Percentiles rank a stretch among this genome's conserved stretches.
Conservation (phyloP, 2,329 filamentous ascomycete species). For the Lecanosticta acicola region DNA sequence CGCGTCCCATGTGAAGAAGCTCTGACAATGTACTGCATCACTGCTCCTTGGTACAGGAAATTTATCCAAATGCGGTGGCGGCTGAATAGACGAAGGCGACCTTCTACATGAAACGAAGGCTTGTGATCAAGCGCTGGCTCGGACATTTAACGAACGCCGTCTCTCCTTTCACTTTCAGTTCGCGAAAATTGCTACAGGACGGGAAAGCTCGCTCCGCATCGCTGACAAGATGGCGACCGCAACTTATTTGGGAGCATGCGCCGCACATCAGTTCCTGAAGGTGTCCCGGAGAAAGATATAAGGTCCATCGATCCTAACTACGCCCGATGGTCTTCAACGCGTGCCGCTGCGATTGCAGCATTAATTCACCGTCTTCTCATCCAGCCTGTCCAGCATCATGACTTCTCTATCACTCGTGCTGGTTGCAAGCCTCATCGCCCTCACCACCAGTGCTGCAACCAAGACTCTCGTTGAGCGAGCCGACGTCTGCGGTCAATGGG, state of each 20-base stretch:
- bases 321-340: too few relatives aligned
- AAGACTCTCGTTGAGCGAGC: constrained; percentile 4
- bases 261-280: neutral
- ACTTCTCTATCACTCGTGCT: neutral
- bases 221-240: neutral
- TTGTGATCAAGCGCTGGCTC: neutral
- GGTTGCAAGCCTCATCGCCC: neutral
- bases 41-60: neutral
- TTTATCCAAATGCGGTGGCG: neutral
- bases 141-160: neutral
- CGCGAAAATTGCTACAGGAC: neutral
- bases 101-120: neutral
- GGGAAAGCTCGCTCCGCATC: neutral
- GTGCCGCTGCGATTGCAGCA: too few relatives aligned
- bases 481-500: constrained; percentile 9
- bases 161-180: neutral
- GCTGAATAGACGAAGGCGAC: neutral
- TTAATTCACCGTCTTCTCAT: too few relatives aligned
- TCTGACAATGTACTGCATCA: too few relatives aligned
- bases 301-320: neutral
- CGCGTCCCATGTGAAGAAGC: too few relatives aligned
- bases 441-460: constrained; percentile 1
- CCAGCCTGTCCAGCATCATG: neutral
- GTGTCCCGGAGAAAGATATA: neutral
- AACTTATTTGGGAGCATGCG: neutral